phyloP scores from a whole-genome alignment of 176 grass and related monocot genomes.

The Aegilops longissima region DNA sequence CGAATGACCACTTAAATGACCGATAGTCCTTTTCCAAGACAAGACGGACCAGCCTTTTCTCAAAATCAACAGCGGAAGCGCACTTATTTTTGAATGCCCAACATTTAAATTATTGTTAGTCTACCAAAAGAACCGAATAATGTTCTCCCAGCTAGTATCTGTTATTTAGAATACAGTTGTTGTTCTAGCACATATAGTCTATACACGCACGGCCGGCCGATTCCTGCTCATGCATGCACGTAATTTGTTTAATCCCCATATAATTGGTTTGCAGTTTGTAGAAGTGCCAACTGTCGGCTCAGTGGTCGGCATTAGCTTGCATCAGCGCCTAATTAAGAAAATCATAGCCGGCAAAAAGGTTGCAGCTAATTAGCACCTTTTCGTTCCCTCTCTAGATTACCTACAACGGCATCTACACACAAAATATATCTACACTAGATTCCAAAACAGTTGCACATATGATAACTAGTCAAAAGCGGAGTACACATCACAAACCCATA shows the following conservation, averaged over 20 bases:
- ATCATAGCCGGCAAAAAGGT: slow-evolving; percentile 14
- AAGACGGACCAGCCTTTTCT: background rate
- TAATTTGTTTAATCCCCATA: slow-evolving; percentile 7
- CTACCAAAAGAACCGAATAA: background rate
- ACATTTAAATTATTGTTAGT: background rate
- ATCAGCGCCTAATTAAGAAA: slow-evolving; percentile 26
- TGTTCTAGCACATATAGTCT: background rate
- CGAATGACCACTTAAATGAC: background rate
- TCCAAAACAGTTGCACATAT: slow-evolving; percentile 27
- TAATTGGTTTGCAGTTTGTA: slow-evolving; percentile 18
- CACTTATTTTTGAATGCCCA: background rate
- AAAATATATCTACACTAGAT: slow-evolving; percentile 18
- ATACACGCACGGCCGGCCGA: background rate
- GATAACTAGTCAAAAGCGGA: slow-evolving; percentile 4
- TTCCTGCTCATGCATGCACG: slow-evolving; percentile 27
- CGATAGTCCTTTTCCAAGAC: background rate
- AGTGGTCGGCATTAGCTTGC: slow-evolving; percentile 24
- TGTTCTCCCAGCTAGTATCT: background rate
- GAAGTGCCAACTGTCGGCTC: slow-evolving; percentile 2
- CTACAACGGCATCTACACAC: background rate
- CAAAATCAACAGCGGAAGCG: background rate
- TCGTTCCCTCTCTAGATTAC: background rate
- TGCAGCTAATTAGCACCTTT: slow-evolving; percentile 9
- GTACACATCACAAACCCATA: slow-evolving; percentile 18
- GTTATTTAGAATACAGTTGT: background rate